Evolutionary conservation across 345 rosid genomes (phyloP).

Genomic region (Bruguiera parviflora): DNA sequence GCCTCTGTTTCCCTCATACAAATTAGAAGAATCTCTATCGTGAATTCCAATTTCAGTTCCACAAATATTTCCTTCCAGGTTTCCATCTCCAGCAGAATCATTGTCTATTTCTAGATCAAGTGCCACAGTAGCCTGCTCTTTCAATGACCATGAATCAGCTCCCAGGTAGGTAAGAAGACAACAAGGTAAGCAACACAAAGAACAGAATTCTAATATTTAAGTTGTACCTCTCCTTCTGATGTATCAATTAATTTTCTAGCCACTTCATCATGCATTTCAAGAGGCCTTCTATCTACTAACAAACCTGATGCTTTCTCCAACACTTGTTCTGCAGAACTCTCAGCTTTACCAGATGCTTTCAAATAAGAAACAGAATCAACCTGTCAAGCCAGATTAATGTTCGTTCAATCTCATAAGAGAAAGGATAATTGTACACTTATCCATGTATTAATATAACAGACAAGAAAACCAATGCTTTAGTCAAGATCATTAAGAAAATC

Average conservation of each 20-base stretch:
- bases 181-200: slow-evolving; percentile 1
- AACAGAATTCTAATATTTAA: not conserved
- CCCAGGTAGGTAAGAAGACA: slow-evolving; percentile 1
- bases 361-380: slow-evolving; percentile 62
- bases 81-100: slow-evolving; percentile 21
- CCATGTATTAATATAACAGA: not conserved
- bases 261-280: slow-evolving; percentile 26
- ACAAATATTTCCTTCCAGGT: slow-evolving; percentile 16
- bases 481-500: not conserved
- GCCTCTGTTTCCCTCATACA: slow-evolving; percentile 25
- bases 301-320: slow-evolving; percentile 23
- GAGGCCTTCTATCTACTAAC: slow-evolving; percentile 19
- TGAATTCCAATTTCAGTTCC: slow-evolving; percentile 21
- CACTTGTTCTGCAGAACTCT: slow-evolving; percentile 34
- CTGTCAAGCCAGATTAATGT: slow-evolving; percentile 39
- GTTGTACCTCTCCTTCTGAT: slow-evolving; percentile 28
- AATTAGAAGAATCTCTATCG: slow-evolving; percentile 22
- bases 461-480: not conserved
- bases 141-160: slow-evolving; percentile 14
- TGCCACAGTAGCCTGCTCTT: slow-evolving; percentile 29
- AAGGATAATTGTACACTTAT: slow-evolving; percentile 3
- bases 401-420: slow-evolving; percentile 13
- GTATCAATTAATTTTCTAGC: slow-evolving; percentile 30
- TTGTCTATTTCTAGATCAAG: slow-evolving; percentile 30
- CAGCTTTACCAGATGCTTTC: slow-evolving; percentile 30